Conservation (phyloP, 2,329 filamentous ascomycete genomes). For the Fusarium secorum region DNA sequence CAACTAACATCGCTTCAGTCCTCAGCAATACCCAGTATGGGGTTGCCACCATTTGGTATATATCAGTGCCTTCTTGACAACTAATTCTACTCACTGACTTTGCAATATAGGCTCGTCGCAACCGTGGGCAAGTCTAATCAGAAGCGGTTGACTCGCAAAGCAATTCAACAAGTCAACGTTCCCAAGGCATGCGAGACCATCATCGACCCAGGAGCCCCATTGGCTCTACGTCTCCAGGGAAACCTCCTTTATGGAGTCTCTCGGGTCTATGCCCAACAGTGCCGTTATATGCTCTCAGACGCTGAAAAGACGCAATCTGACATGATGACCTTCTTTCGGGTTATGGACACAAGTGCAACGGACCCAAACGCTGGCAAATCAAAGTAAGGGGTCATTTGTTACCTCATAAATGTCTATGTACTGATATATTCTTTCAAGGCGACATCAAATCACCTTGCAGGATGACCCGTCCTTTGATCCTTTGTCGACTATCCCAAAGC, state of each 20-base stretch:
- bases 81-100: not conserved
- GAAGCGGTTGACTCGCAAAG: constrained; percentile 81
- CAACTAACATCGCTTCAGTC: constrained; percentile 58
- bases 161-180: constrained; percentile 88
- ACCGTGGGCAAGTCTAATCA: constrained; percentile 80
- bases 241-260: constrained; percentile 88
- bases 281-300: constrained; percentile 83
- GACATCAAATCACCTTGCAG: constrained; percentile 76
- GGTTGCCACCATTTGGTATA: constrained; percentile 92
- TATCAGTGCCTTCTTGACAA: not conserved
- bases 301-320: constrained; percentile 76
- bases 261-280: constrained; percentile 87
- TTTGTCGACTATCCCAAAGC: constrained; percentile 42
- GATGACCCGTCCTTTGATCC: constrained; percentile 81
- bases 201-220: constrained; percentile 78
- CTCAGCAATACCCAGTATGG: constrained; percentile 88
- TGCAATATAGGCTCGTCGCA: constrained; percentile 77
- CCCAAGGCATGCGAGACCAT: constrained; percentile 90
- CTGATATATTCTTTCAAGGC: constrained; percentile 56
- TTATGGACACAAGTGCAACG: constrained; percentile 62
- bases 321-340: constrained; percentile 73
- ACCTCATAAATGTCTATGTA: constrained; percentile 36
- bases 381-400: constrained; percentile 61
- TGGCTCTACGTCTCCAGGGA: constrained; percentile 89
- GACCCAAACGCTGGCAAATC: constrained; percentile 76